phyloP scores from a whole-genome alignment of 176 grass and related monocot genomes.

The sorghum (Sorghum bicolor) region DNA sequence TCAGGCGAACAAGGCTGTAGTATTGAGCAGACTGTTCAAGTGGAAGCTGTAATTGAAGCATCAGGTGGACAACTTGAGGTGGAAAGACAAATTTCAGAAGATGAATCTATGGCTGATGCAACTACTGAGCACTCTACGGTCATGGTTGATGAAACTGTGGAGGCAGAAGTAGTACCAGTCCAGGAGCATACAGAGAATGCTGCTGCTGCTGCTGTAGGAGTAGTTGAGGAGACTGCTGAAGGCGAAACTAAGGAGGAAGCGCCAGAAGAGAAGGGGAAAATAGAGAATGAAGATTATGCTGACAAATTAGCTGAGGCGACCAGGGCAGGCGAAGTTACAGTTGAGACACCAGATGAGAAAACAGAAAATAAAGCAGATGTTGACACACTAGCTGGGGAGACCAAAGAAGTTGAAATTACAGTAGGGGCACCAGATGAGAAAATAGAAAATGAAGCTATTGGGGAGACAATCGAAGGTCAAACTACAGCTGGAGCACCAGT shows the following conservation, averaged over 20 bases:
- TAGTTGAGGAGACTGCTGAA: conserved; percentile 7
- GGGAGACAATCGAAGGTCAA: not conserved
- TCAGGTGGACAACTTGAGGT: not conserved
- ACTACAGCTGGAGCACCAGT: not conserved
- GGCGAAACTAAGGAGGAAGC: conserved; percentile 1
- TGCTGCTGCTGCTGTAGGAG: not conserved
- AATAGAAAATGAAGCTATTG: not conserved
- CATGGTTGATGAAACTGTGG: not conserved
- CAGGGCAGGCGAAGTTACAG: not conserved
- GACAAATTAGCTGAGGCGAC: not conserved
- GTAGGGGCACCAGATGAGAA: conserved; percentile 1
- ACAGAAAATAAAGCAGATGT: conserved; percentile 1
- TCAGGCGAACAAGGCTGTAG: not conserved
- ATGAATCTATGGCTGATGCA: not conserved
- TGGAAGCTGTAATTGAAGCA: too few relatives aligned
- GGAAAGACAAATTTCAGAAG: too few relatives aligned
- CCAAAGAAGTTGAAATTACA: not conserved
- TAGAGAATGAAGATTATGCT: conserved; percentile 11
- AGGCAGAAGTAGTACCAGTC: not conserved
- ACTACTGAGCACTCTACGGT: not conserved
- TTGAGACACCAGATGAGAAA: not conserved
- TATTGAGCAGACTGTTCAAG: not conserved
- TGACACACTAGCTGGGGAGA: conserved; percentile 10
- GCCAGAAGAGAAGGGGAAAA: not conserved
- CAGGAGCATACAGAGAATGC: not conserved